Evolutionary conservation across 1,139 yeast species (phyloP), one percentile per base, ranked within the genome.

Genomic region (Yamadazyma friedrichii): DNA sequence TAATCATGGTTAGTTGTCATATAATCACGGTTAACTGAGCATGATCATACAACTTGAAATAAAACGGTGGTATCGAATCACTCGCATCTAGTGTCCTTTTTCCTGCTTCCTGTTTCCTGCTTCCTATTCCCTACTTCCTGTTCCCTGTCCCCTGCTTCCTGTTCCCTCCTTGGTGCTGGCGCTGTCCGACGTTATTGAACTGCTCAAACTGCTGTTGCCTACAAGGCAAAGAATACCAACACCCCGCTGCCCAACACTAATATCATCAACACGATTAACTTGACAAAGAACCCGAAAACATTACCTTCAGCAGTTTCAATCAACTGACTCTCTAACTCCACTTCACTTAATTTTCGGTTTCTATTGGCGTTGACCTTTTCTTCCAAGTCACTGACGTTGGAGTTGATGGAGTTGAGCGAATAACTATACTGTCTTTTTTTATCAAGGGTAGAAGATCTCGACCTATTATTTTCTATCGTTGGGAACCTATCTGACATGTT

Each of bases 291-390:
- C 29, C 65, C 59, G 37, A 55, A 51, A 16, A 68, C 68, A 40
- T 64, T 54, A 5, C 74, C 73, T 9, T 74, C 74, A 3, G 74
- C 74, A 17, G 68, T 64, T 20, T 61, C 49, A 29, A 66, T 67
- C 39, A 67, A 47, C 50, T 67, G 74, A 32, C 65, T 65, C 44
- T 68, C 74, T 44, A 68, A 55, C 36, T 68, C 74, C 2, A 57
- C 52, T 33, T 62, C 61, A 40, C 64, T 67, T 49, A 58, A 51
- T 35, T 53, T 53, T 28, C 47, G 36, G 35, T 44, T 43, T 31
- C 43, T 40, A 16, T 45, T 48, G 12, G 37, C 38, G 20, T 41
- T 43, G 25, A 15, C 25, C 40, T 43, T 36, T 4, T 42, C 45
- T 9, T 38, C 39, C 8, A 5, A 5, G 8, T 20, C 24, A 20